Conservation (phyloP, 371 early-diverging fungal species). For the Mortierella polycephala region DNA sequence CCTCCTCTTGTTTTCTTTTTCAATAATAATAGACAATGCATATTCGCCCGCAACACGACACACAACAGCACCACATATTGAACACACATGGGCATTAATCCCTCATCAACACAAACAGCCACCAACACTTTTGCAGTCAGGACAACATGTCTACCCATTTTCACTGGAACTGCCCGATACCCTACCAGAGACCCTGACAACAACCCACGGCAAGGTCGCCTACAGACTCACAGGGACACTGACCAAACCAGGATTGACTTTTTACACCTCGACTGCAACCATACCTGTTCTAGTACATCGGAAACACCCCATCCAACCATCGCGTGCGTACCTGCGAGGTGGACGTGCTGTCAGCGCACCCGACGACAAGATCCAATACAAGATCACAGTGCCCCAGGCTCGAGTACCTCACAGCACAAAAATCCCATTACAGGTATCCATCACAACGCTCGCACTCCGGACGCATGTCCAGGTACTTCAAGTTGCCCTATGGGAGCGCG, state of each 20-base stretch:
- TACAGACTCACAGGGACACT: slow-evolving; percentile 52
- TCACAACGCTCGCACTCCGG: slow-evolving; percentile 25
- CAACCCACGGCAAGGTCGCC: slow-evolving; percentile 53
- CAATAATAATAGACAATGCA: slow-evolving; percentile 33
- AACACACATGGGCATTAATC: slow-evolving; percentile 45
- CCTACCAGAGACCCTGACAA: slow-evolving; percentile 54
- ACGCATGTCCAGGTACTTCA: slow-evolving; percentile 37
- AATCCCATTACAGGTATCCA: slow-evolving; percentile 44
- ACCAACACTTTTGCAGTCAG: slow-evolving; percentile 38
- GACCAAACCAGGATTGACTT: slow-evolving; percentile 48
- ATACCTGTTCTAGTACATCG: slow-evolving; percentile 47
- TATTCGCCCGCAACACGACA: slow-evolving; percentile 45
- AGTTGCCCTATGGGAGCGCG: slow-evolving; percentile 49
- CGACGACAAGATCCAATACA: slow-evolving; percentile 46
- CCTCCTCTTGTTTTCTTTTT: no score
- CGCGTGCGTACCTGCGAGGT: slow-evolving; percentile 40
- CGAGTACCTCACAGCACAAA: slow-evolving; percentile 45
- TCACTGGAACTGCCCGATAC: slow-evolving; percentile 55
- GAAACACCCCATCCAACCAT: slow-evolving; percentile 17
- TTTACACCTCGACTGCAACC: slow-evolving; percentile 25
- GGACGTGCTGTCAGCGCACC: slow-evolving; percentile 16
- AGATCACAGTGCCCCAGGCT: slow-evolving; percentile 39
- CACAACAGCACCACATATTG: slow-evolving; percentile 45
- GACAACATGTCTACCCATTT: slow-evolving; percentile 59
- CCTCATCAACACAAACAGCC: slow-evolving; percentile 51